These are phyloP conservation scores for Cladophialophora immunda DNA, from an alignment of 2,329 filamentous ascomycete species.

Conservation along the genomic window DNA sequence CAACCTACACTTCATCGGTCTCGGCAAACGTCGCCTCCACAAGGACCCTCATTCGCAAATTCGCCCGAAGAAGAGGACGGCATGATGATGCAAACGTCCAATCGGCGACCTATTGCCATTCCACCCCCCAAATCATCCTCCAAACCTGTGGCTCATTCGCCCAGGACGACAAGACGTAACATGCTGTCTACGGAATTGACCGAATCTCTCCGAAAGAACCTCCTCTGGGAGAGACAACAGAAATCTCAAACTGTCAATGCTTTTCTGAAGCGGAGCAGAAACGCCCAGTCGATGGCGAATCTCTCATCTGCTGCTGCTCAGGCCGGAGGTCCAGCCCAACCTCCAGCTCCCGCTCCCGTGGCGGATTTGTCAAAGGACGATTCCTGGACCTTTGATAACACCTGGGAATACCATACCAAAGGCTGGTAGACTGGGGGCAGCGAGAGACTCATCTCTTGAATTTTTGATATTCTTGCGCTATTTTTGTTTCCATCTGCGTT, in stretches of 20 bases:
- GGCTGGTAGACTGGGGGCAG: conserved; percentile 70
- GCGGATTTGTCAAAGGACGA: conserved; percentile 64
- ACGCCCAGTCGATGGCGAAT: conserved; percentile 88
- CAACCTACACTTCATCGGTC: conserved; percentile 56
- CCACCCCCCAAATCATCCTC: conserved; percentile 31
- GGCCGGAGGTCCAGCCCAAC: conserved; percentile 60
- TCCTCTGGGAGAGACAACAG: conserved; percentile 94
- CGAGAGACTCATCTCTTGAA: not conserved
- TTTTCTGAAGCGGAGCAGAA: conserved; percentile 87
- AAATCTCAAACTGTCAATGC: conserved; percentile 90
- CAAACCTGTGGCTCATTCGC: conserved; percentile 76
- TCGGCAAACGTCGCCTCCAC: conserved; percentile 70
- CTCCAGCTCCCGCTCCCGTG: conserved; percentile 45
- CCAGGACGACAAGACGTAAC: conserved; percentile 88
- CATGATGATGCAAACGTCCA: conserved; percentile 39
- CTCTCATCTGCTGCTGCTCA: conserved; percentile 80
- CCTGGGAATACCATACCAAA: conserved; percentile 84
- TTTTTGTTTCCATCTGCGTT: conserved; percentile 34
- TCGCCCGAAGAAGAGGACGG: conserved; percentile 55
- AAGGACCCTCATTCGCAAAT: conserved; percentile 62
- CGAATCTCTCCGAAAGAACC: conserved; percentile 87
- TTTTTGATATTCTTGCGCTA: conserved; percentile 20
- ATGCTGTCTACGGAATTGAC: conserved; percentile 97
- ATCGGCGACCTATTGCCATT: conserved; percentile 36
- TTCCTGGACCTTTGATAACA: conserved; percentile 83